Percentiles rank a stretch among this genome's conserved stretches.
Conservation (phyloP, 176 grass and related monocot genomes). For the Paspalum notatum region DNA sequence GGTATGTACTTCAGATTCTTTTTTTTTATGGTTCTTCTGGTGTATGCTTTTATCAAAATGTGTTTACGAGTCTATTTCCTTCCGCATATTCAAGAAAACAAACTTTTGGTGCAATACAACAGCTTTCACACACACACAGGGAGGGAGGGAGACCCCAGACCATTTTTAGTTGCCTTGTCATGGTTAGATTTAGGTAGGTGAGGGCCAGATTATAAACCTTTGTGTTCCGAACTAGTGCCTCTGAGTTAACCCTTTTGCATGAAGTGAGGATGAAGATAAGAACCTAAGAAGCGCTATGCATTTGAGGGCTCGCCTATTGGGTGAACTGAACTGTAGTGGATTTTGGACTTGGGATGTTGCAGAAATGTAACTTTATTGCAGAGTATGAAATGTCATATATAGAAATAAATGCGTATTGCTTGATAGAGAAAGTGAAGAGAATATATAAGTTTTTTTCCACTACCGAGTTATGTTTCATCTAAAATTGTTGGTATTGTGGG, state of each 20-base stretch:
- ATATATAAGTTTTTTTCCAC: constrained; percentile 26
- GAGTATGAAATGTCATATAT: neutral
- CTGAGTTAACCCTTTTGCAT: neutral
- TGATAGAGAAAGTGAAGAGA: constrained; percentile 23
- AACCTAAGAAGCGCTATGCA: neutral
- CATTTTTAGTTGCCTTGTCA: neutral
- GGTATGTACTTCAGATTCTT: neutral
- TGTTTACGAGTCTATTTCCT: neutral
- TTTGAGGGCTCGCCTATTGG: neutral
- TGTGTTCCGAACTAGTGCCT: neutral
- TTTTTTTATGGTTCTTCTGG: neutral
- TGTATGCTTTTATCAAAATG: neutral
- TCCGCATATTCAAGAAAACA: neutral
- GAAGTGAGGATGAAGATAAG: neutral
- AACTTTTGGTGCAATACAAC: neutral
- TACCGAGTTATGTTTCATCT: constrained; percentile 17
- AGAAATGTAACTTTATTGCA: neutral
- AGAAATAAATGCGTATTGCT: constrained; percentile 29
- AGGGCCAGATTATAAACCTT: neutral
- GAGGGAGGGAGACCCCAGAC: neutral
- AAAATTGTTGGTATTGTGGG: constrained; percentile 11
- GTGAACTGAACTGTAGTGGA: neutral
- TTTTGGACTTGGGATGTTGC: neutral
- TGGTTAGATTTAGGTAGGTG: neutral
- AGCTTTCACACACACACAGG: neutral